Percentiles rank a stretch among this genome's conserved stretches.
phyloP scores from a whole-genome alignment of 805 yeast genomes.

The Tetrapisispora fleetii region DNA sequence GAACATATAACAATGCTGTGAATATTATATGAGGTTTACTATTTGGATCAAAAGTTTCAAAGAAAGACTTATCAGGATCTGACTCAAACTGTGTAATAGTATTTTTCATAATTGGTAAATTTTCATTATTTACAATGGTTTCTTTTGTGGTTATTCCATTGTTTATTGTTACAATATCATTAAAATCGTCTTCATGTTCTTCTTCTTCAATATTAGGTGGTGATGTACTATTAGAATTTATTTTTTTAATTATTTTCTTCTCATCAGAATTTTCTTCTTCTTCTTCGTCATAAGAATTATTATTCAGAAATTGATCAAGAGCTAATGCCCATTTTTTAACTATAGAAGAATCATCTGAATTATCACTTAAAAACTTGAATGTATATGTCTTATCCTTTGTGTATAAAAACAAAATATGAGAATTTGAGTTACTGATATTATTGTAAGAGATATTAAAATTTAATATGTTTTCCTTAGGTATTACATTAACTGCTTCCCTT shows the following conservation, averaged over 20 bases:
- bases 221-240: too few species aligned
- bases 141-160: not conserved
- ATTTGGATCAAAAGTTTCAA: slow-evolving; percentile 12
- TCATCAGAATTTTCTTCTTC: not conserved
- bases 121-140: not conserved
- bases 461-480: slow-evolving; percentile 11
- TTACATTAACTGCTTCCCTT: slow-evolving; percentile 15
- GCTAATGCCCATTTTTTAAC: slow-evolving; percentile 9
- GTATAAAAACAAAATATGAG: slow-evolving; percentile 8
- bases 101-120: not conserved
- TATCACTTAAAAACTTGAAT: slow-evolving; percentile 1
- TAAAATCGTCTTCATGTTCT: slow-evolving; percentile 3
- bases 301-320: slow-evolving; percentile 8
- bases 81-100: not conserved
- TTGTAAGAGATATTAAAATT: slow-evolving; percentile 8
- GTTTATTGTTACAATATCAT: slow-evolving; percentile 1
- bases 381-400: slow-evolving; percentile 10
- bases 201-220: not conserved
- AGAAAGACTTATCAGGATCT: slow-evolving; percentile 7
- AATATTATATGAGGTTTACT: slow-evolving; percentile 9
- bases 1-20: slow-evolving; percentile 9
- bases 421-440: slow-evolving; percentile 1
- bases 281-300: not conserved
- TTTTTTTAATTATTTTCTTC: not conserved
- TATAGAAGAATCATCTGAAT: not conserved